Percentiles rank a stretch among this genome's conserved stretches.
Conservation (phyloP, 441 rosid species). For the Jatropha multifida region DNA sequence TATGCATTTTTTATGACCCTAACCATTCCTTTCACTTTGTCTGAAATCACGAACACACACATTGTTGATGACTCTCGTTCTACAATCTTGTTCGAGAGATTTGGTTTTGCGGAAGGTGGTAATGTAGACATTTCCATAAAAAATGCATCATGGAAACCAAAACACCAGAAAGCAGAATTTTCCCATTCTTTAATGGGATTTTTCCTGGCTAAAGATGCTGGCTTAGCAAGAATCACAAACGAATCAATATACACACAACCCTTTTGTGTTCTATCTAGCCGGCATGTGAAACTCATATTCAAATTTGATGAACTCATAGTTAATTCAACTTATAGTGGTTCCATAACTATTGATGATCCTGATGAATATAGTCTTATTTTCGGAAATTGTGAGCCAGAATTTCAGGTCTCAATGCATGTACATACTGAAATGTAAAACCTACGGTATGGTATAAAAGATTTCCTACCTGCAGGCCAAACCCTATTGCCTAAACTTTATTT, state of each 20-base stretch:
- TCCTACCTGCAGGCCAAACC: constrained; percentile 50
- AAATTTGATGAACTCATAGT: constrained; percentile 31
- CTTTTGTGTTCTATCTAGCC: constrained; percentile 43
- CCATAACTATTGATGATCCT: constrained; percentile 25
- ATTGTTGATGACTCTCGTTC: constrained; percentile 40
- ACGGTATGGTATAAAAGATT: constrained; percentile 35
- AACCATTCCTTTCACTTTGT: constrained; percentile 30
- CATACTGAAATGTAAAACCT: constrained; percentile 52
- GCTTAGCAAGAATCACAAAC: constrained; percentile 33
- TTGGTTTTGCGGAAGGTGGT: constrained; percentile 45
- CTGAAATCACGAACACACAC: constrained; percentile 44
- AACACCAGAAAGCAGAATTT: constrained; percentile 12
- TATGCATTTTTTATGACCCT: constrained; percentile 25
- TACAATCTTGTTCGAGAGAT: constrained; percentile 48
- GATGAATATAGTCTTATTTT: constrained; percentile 46
- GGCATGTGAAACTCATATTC: constrained; percentile 30
- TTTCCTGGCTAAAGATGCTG: constrained; percentile 38
- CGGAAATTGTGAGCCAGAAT: constrained; percentile 50
- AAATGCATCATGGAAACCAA: constrained; percentile 37
- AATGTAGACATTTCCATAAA: constrained; percentile 31
- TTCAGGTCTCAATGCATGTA: constrained; percentile 52
- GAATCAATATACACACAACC: constrained; percentile 22
- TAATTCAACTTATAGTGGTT: constrained; percentile 33
- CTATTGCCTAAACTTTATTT: constrained; percentile 41
- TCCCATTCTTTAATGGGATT: constrained; percentile 45